phyloP scores from a whole-genome alignment of 805 yeast species.

The Barnettozyma vustinii region DNA sequence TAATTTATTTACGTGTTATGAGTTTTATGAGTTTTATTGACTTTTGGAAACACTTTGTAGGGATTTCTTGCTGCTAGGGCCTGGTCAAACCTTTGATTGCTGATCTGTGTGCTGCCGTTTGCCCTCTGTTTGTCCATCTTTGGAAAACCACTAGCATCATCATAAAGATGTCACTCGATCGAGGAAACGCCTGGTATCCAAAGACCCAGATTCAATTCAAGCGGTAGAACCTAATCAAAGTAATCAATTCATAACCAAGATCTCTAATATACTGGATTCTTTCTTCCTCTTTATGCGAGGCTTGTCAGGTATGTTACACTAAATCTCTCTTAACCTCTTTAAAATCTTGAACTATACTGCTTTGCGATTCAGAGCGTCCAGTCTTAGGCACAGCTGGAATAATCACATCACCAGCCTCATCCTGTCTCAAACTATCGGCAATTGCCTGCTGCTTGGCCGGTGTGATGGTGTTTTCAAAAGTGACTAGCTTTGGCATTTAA shows the following conservation, averaged over 20 bases:
- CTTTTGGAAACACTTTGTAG: background rate
- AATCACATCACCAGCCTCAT: background rate
- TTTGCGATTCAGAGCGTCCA: background rate
- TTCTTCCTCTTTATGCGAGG: background rate
- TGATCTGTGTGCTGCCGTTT: no score
- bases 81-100: no score
- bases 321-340: no score
- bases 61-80: no score
- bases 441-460: background rate
- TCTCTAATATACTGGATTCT: no score
- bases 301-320: background rate
- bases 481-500: background rate
- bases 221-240: no score
- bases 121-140: no score
- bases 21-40: conserved; percentile 1
- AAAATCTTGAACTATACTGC: background rate
- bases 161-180: no score
- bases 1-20: conserved; percentile 2
- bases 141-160: no score
- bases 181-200: no score
- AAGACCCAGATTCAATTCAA: no score
- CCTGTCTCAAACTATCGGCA: background rate
- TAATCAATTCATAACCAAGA: no score
- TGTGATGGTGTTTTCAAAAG: background rate
- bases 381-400: background rate